A percentile compares a stretch with the other conserved stretches of the same genome.
phyloP scores from a whole-genome alignment of 352 stramenopile genomes.

The Phytophthora agathidicida region DNA sequence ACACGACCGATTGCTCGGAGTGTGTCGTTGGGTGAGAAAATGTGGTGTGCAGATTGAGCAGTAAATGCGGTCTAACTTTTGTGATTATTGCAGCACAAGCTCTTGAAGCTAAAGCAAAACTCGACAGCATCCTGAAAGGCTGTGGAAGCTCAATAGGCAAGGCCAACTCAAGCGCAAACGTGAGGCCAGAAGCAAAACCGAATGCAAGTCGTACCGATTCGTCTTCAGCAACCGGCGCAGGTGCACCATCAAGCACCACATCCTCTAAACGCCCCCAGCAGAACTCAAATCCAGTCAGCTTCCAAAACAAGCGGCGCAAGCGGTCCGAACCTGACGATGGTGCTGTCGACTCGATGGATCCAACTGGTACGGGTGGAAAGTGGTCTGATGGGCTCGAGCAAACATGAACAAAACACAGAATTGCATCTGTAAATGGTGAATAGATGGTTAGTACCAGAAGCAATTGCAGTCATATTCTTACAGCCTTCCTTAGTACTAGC shows the following conservation, averaged over 20 bases:
- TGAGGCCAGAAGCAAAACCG: slow-evolving; percentile 5
- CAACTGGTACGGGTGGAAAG: slow-evolving; percentile 28
- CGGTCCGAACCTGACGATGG: background rate
- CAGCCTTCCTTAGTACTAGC: too few relatives aligned
- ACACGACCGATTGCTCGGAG: slow-evolving; percentile 48
- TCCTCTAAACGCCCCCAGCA: slow-evolving; percentile 15
- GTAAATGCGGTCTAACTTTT: background rate
- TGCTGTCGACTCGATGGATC: slow-evolving; percentile 29
- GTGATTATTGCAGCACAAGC: slow-evolving; percentile 44
- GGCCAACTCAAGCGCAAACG: background rate
- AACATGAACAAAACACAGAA: too few relatives aligned
- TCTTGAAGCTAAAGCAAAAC: slow-evolving; percentile 61
- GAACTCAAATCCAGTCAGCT: background rate
- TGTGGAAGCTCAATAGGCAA: slow-evolving; percentile 27
- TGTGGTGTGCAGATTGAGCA: background rate
- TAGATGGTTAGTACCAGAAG: too few relatives aligned
- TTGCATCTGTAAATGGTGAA: too few relatives aligned
- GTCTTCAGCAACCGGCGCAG: background rate
- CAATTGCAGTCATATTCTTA: too few relatives aligned
- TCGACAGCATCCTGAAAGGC: slow-evolving; percentile 59
- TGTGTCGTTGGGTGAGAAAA: slow-evolving; percentile 56
- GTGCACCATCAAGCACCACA: background rate
- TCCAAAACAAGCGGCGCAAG: slow-evolving; percentile 24
- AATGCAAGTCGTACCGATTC: background rate
- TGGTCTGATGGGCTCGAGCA: slow-evolving; percentile 32